Base-by-base conservation (phyloP, 2,329 filamentous ascomycete genomes). In the Clonostachys sp. region DNA sequence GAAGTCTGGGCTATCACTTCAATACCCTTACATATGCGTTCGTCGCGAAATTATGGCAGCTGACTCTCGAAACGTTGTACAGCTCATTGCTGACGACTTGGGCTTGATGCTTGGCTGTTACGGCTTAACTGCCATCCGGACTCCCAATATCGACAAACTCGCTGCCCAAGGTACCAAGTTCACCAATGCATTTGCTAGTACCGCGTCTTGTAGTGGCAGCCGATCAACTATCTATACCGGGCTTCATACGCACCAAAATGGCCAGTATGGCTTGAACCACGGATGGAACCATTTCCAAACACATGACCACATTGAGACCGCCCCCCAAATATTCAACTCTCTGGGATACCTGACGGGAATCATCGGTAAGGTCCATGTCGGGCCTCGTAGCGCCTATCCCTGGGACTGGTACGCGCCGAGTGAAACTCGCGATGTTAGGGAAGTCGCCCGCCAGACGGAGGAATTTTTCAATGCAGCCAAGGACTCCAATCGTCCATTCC, bases 361-460 rank as follows among this genome's bases (percentile, higher is more conserved):
- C 18, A 55, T 76, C 3, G 71, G 71, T 4, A 77, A 77, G 52
- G 58, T 77, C 0, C 74, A 77, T 42, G 73, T 77, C 12, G 71
- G 70, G 1, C 72, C 72, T 0, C 41, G 45, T 0, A 43, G 44
- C 2, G 59, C 61, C 0, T 75, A 74, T 48, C 68, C 68, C 0
- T 77, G 72, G 72, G 55, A 71, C 40, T 52, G 63, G 12, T 46
- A 57, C n/a, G 57, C 63, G 24, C 66, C 70, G 48, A 74, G 71
- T 47, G 59, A 60, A 5, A 74, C 59, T 5, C 62, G 74, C 12
- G 66, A 78, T 49, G 71, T 75, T 6, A 60, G 61, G 12, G 61
- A 58, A 53, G 60, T 66, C 8, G 69, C 72, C 0, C 66, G 67
- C 20, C 60, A 61, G 40, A 65, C 65, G 2, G 61, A 52, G 9